Conservation (phyloP, 257 asterid genomes). For the Fraxinus pennsylvanica region DNA sequence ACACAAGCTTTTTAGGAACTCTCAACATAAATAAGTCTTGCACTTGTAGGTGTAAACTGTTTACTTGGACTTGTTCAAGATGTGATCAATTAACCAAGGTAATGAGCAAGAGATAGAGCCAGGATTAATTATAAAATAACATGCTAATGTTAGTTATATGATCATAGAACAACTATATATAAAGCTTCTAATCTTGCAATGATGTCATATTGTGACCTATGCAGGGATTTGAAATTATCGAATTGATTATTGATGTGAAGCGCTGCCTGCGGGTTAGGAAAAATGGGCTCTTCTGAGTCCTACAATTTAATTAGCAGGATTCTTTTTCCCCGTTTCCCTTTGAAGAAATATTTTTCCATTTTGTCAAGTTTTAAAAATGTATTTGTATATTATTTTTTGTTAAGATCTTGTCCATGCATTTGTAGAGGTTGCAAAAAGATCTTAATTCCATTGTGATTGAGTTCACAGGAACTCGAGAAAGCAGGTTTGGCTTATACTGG, state of each 20-base stretch:
- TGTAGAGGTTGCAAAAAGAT: conserved; percentile 78
- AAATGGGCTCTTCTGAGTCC: conserved; percentile 5
- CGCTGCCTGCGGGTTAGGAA: conserved; percentile 79
- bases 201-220: conserved; percentile 21
- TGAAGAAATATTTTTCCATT: neutral
- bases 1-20: conserved; percentile 13
- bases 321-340: neutral
- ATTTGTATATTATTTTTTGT: conserved; percentile 23
- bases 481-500: conserved; percentile 52
- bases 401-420: conserved; percentile 58
- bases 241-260: conserved; percentile 81
- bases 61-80: conserved; percentile 76
- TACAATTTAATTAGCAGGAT: neutral
- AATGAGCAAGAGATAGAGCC: neutral
- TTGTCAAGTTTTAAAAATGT: conserved; percentile 10
- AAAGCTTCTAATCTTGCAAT: conserved; percentile 22
- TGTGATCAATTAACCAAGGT: conserved; percentile 82
- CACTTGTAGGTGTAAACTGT: conserved; percentile 62
- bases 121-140: neutral
- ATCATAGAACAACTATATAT: neutral
- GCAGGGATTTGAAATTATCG: conserved; percentile 93
- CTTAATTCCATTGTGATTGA: conserved; percentile 85
- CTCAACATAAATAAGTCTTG: conserved; percentile 5
- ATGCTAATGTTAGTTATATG: conserved; percentile 4
- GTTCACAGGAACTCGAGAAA: conserved; percentile 90